Base-by-base conservation (phyloP, 2,329 filamentous ascomycete genomes). In the Fusarium xylarioides region DNA sequence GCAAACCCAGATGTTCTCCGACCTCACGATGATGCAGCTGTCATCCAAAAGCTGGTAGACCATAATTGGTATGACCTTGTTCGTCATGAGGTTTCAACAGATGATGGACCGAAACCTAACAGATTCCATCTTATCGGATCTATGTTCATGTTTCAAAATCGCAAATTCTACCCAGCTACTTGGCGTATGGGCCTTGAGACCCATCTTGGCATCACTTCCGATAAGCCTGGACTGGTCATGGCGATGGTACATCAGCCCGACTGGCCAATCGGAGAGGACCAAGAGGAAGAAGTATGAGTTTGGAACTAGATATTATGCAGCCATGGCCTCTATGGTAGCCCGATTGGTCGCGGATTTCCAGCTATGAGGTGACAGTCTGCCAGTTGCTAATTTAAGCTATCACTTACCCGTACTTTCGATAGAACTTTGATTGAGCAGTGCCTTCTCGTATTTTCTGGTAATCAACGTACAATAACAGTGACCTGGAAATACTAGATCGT, bases 51-150 rank as follows among this genome's bases (percentile, higher is more conserved):
- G 1, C 68, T 72, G 19, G 70, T 72, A 3, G 64, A 72, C 8
- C 70, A 72, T 12, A 30, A 55, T 4, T 72, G 70, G 70, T 71
- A 65, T 12, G 64, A 72, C 5, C 19, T 72, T 10, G 68, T 72
- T 37, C 70, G 70, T 19, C 70, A 72, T 4, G 70, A 66, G 2
- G 59, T 72, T 15, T 37, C 68, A 3, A 52, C 35, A 9, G 64
- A 58, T 14, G 53, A 63, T 15, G 68, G 68, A 23, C n/a, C 42
- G 23, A 46, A 55, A 12, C 49, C 68, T 7, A 68, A 72, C 11
- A 69, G 57, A 28, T 65, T 72, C 18, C 68, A 72, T 44, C 56
- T 72, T 2, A 72, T 72, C 23, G 70, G 70, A 11, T 72, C 70
- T 5, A 58, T 68, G 38, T 72, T 68, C 7, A 72, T 72, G 59